Conservation (phyloP, 2,329 filamentous ascomycete species). For the Phialophora chinensis region DNA sequence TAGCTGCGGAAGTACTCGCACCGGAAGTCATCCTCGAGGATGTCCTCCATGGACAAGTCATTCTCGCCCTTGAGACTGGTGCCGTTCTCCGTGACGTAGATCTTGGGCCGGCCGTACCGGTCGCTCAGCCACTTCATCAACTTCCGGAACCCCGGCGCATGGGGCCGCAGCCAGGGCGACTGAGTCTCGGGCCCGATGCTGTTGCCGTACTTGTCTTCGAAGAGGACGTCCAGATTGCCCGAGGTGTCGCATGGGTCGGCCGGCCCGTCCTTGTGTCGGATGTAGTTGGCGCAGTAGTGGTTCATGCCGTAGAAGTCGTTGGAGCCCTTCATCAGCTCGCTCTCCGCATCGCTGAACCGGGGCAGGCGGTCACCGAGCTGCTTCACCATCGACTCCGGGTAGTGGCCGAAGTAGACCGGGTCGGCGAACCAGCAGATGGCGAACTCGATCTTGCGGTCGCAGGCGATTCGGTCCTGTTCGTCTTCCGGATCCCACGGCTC, state of each 20-base stretch:
- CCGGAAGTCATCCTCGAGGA: constrained; percentile 82
- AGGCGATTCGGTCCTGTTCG: constrained; percentile 75
- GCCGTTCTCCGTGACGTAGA: constrained; percentile 89
- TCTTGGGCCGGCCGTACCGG: constrained; percentile 75
- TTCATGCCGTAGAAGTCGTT: constrained; percentile 97
- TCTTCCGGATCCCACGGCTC: constrained; percentile 84
- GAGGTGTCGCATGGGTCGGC: constrained; percentile 70
- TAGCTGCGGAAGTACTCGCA: constrained; percentile 80
- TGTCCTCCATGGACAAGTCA: constrained; percentile 66
- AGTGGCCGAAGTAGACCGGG: constrained; percentile 82
- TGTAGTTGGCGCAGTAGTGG: constrained; percentile 88
- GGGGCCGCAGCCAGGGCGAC: constrained; percentile 78
- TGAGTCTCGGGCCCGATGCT: constrained; percentile 82
- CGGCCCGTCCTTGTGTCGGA: constrained; percentile 67
- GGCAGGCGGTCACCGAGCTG: constrained; percentile 81
- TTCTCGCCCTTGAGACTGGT: constrained; percentile 85
- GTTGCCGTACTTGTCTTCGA: constrained; percentile 73
- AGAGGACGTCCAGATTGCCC: constrained; percentile 76
- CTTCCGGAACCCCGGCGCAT: constrained; percentile 76
- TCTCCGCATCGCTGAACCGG: constrained; percentile 73
- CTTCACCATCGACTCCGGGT: constrained; percentile 80
- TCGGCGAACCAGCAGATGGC: constrained; percentile 88
- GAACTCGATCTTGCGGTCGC: constrained; percentile 83
- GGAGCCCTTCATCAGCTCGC: constrained; percentile 76
- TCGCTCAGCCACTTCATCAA: constrained; percentile 78